phyloP scores from a whole-genome alignment of 164 flowering plant genomes.

The Cinnamomum chago region DNA sequence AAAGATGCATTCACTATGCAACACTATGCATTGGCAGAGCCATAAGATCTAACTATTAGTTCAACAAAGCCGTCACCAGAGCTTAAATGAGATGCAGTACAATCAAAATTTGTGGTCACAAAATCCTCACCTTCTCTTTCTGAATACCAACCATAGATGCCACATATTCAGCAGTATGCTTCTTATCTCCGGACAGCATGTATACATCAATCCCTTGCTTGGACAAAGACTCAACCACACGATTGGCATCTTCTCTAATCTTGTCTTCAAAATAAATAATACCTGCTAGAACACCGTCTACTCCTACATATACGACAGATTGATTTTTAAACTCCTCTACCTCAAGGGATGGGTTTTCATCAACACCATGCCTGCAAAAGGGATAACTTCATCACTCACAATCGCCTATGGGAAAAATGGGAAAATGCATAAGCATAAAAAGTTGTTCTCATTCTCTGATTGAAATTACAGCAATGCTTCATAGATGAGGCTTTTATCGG shows the following conservation, averaged over 20 bases:
- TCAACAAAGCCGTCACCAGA: too few relatives aligned
- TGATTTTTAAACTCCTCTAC: slow-evolving; percentile 57
- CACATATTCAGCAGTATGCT: slow-evolving; percentile 81
- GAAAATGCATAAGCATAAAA: background rate
- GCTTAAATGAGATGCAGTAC: too few relatives aligned
- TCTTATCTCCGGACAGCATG: slow-evolving; percentile 94
- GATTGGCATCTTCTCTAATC: slow-evolving; percentile 85
- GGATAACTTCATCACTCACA: background rate
- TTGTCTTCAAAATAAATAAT: slow-evolving; percentile 87
- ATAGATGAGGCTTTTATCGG: background rate
- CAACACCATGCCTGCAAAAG: slow-evolving; percentile 76
- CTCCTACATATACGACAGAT: slow-evolving; percentile 83
- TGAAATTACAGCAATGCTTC: background rate
- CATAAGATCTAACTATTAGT: too few relatives aligned
- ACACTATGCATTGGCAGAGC: too few relatives aligned
- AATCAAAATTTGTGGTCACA: too few relatives aligned
- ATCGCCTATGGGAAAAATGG: background rate
- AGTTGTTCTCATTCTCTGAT: background rate
- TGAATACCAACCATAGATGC: slow-evolving; percentile 89
- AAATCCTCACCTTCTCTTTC: slow-evolving; percentile 56
- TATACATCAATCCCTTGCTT: slow-evolving; percentile 65
- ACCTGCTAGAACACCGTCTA: slow-evolving; percentile 72
- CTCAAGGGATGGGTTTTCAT: slow-evolving; percentile 37
- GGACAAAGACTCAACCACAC: slow-evolving; percentile 60
- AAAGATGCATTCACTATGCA: too few relatives aligned